Percentiles rank a stretch among this genome's conserved stretches.
Evolutionary conservation across 805 yeast species (phyloP).

Genomic region (Hanseniaspora occidentalis): DNA sequence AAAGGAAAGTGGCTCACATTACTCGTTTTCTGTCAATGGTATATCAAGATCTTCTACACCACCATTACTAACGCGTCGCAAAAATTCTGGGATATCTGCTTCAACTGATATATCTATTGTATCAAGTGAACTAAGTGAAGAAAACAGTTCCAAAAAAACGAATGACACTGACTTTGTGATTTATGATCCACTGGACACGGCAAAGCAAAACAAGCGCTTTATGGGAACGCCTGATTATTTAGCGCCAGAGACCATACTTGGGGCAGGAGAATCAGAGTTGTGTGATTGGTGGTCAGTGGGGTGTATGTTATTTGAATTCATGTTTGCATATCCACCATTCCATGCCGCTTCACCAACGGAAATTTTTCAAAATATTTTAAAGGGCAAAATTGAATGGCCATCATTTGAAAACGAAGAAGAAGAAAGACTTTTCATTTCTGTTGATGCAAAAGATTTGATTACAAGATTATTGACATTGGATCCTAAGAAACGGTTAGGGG

Average conservation of each 20-base stretch:
- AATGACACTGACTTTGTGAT: conserved; percentile 39
- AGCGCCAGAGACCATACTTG: conserved; percentile 91
- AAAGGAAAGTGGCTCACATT: conserved; percentile 20
- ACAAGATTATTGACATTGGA: conserved; percentile 46
- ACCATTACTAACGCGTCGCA: conserved; percentile 8
- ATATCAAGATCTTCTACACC: conserved; percentile 21
- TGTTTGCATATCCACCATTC: conserved; percentile 92
- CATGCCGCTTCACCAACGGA: conserved; percentile 67
- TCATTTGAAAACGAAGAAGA: conserved; percentile 34
- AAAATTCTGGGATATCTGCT: too few species aligned
- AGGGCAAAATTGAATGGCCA: conserved; percentile 79
- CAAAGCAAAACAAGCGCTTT: conserved; percentile 44
- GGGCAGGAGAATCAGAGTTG: conserved; percentile 67
- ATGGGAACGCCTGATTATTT: conserved; percentile 97
- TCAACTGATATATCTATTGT: too few species aligned
- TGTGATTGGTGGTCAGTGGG: conserved; percentile 93
- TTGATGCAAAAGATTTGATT: conserved; percentile 66
- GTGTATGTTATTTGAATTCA: conserved; percentile 82
- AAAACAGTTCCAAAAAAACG: not conserved
- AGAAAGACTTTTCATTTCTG: conserved; percentile 44
- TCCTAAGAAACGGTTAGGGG: conserved; percentile 61
- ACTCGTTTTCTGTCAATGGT: conserved; percentile 18
- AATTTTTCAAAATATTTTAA: conserved; percentile 73
- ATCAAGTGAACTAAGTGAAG: not conserved
- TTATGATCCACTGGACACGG: conserved; percentile 56